These are phyloP conservation scores for Diaporthe vexans DNA, from an alignment of 2,329 filamentous ascomycete genomes.

Conservation along the genomic window DNA sequence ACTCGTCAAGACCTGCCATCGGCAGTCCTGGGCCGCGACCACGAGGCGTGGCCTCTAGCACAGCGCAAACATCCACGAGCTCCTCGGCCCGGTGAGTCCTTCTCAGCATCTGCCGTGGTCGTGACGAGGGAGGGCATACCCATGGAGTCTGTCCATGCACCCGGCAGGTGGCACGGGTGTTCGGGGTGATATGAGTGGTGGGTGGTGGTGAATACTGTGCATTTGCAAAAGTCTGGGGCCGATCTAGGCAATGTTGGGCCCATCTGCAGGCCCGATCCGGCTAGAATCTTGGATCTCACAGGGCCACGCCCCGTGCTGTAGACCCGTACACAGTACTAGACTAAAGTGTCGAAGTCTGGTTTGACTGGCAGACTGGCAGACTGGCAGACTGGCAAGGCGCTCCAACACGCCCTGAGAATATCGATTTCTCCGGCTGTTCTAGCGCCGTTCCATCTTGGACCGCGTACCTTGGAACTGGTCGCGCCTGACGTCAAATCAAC, in stretches of 20 bases:
- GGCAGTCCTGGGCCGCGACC: constrained; percentile 9
- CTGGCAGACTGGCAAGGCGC: not conserved
- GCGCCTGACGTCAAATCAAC: constrained; percentile 3
- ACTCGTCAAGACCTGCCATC: constrained; percentile 29
- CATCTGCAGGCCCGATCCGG: constrained; percentile 25
- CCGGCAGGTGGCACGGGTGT: constrained; percentile 1
- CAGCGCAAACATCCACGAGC: not conserved
- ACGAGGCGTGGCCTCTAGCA: not conserved
- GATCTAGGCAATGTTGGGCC: constrained; percentile 16
- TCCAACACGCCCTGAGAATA: constrained; percentile 1
- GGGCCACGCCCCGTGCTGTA: not conserved
- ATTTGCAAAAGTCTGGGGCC: constrained; percentile 2
- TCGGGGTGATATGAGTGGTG: not conserved
- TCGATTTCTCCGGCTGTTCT: constrained; percentile 21
- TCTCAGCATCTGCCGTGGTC: constrained; percentile 8
- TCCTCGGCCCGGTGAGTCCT: not conserved
- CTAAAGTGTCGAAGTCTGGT: not conserved
- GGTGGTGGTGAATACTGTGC: not conserved
- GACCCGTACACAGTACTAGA: not conserved
- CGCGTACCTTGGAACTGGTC: constrained; percentile 9
- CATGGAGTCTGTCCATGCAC: not conserved
- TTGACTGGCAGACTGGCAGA: too few species aligned
- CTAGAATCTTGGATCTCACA: constrained; percentile 30
- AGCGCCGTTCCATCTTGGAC: constrained; percentile 17
- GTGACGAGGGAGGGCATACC: not conserved